These are phyloP conservation scores for Pseudohyphozyma bogoriensis DNA, from an alignment of 768 basidiomycete genomes.

Conservation along the genomic window DNA sequence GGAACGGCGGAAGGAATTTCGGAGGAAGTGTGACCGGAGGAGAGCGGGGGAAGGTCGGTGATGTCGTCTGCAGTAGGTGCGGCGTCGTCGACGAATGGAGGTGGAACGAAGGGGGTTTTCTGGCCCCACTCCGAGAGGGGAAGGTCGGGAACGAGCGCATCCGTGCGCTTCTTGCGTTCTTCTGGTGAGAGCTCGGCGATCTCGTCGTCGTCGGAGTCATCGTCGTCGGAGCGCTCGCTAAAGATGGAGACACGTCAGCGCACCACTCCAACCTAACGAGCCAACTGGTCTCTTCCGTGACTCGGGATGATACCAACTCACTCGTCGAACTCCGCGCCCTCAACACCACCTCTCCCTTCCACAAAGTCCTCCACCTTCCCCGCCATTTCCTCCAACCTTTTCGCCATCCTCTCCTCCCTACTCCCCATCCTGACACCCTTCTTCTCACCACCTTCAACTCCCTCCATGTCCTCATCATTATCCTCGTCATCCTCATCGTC, in stretches of 20 bases:
- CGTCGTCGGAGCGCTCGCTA: constrained; percentile 46
- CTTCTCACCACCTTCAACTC: constrained; percentile 36
- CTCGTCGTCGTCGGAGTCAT: constrained; percentile 36
- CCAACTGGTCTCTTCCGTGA: no score
- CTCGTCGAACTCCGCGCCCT: constrained; percentile 86
- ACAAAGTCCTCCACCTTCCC: constrained; percentile 81
- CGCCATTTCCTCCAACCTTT: constrained; percentile 63
- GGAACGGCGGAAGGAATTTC: no score
- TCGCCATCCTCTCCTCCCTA: constrained; percentile 47
- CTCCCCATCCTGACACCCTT: constrained; percentile 36
- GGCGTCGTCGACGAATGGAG: not conserved
- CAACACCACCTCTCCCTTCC: constrained; percentile 74
- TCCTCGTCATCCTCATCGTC: constrained; percentile 45
- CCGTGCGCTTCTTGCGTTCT: constrained; percentile 56
- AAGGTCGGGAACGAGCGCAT: constrained; percentile 68
- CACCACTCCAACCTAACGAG: not conserved
- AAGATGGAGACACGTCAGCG: constrained; percentile 47
- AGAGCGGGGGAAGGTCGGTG: constrained; percentile 29
- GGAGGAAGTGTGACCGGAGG: no score
- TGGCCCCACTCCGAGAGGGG: constrained; percentile 79
- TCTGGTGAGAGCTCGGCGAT: constrained; percentile 37
- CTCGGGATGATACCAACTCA: no score
- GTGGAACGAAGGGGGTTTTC: constrained; percentile 20
- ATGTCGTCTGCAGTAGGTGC: not conserved
- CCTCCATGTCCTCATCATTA: constrained; percentile 1